These are phyloP conservation scores for Trifolium repens DNA, from an alignment of 306 rosid species.

Conservation along the genomic window DNA sequence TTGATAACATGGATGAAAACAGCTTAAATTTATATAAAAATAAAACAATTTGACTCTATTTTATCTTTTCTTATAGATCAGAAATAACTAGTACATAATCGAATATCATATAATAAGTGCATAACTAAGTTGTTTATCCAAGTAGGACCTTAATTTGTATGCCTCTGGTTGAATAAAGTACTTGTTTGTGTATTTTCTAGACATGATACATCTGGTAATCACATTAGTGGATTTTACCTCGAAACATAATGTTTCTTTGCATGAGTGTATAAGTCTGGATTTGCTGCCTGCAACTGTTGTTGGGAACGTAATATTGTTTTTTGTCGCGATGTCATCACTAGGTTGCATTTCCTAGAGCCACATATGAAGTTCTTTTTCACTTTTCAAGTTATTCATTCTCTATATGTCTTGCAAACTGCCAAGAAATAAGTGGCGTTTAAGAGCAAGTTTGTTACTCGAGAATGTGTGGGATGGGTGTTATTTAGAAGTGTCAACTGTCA, in stretches of 20 bases:
- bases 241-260: constrained; percentile 16
- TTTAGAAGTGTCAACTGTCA: background rate
- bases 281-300: constrained; percentile 20
- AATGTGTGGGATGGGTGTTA: constrained; percentile 1
- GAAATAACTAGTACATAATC: no score
- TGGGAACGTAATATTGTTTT: background rate
- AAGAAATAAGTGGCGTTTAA: background rate
- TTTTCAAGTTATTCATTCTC: constrained; percentile 3
- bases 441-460: constrained; percentile 7
- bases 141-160: background rate
- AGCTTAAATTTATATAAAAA: no score
- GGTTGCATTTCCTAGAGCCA: constrained; percentile 15
- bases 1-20: no score
- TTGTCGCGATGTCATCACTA: background rate
- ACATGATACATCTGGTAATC: constrained; percentile 13
- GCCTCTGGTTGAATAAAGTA: background rate
- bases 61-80: no score
- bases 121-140: no score
- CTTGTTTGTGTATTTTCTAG: constrained; percentile 2
- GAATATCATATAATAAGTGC: no score
- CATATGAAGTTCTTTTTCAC: background rate
- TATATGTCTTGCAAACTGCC: constrained; percentile 2
- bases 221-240: constrained; percentile 1
- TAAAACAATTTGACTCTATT: no score
- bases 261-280: constrained; percentile 20